Conservation (phyloP, 1,139 yeast genomes). For the Suhomyces kunorum region DNA sequence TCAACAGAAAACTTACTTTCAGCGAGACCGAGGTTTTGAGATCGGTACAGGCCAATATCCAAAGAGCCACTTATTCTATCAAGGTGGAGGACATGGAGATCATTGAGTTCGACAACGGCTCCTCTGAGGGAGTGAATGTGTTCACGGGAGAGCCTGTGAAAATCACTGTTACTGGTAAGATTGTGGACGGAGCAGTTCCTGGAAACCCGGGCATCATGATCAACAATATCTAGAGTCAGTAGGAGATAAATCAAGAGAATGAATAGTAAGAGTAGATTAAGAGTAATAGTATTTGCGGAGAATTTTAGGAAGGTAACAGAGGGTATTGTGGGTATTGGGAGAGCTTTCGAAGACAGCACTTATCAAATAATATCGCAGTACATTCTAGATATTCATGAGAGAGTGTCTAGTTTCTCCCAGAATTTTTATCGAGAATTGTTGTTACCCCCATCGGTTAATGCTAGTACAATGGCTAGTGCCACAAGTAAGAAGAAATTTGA, state of each 20-base stretch:
- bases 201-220: slow-evolving; percentile 89
- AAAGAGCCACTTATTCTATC: slow-evolving; percentile 67
- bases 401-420: too few relatives aligned
- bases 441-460: too few relatives aligned
- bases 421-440: too few relatives aligned
- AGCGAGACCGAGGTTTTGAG: slow-evolving; percentile 72
- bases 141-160: slow-evolving; percentile 71
- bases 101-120: slow-evolving; percentile 61
- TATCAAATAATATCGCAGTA: too few relatives aligned
- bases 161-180: slow-evolving; percentile 62
- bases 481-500: too few relatives aligned
- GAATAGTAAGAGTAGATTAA: background rate
- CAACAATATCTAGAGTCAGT: slow-evolving; percentile 47
- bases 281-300: too few relatives aligned
- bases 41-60: slow-evolving; percentile 54
- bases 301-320: too few relatives aligned
- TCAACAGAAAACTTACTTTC: slow-evolving; percentile 83
- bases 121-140: slow-evolving; percentile 61
- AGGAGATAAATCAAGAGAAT: background rate
- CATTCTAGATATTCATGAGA: too few relatives aligned
- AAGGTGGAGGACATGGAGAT: slow-evolving; percentile 56
- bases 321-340: too few relatives aligned
- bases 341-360: too few relatives aligned
- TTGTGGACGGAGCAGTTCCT: slow-evolving; percentile 82
- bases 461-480: too few relatives aligned